Evolutionary conservation across 2,329 filamentous ascomycete genomes (phyloP), one percentile per base, ranked within the genome.

Genomic region (Diaporthe humulicola): DNA sequence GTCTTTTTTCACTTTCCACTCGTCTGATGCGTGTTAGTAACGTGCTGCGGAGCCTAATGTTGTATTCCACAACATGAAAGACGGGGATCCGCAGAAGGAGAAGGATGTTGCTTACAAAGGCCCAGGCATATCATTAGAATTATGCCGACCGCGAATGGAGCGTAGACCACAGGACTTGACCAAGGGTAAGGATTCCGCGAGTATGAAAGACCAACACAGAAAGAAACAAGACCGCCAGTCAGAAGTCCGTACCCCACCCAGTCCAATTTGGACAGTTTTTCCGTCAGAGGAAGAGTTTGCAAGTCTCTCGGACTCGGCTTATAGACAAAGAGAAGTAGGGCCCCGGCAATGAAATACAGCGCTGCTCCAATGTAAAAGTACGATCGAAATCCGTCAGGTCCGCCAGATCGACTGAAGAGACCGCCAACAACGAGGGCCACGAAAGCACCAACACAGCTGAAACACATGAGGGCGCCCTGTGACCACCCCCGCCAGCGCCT

Each of bases 401-500:
- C 28, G 22, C 60, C 60, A 25, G 60, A 64, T 9, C 40, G 60
- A 28, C 60, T 64, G 4, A 64, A 64, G 19, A 64, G 60, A 25
- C 60, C 60, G 12, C 60, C 60, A 30, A 64, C 60, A 64, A 64
- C 60, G n/a, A 64, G 60, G 5, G 60, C 60, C 25, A 64, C 40
- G 17, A 64, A 64, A 22, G 60, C 60, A 30, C 60, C 60, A 64
- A 64, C 60, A 64, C 60, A 64, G 17, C 60, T 64, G 60, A 45
- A 64, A n/a, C 60, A 64, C 60, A 64, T 64, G 2, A 64, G 40
- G 15, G 38, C 40, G 17, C 60, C 60, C 17, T 64, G 60, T 4
- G 60, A 64, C 60, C 60, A 64, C 6, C 60, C 60, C 4, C 60
- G 60, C 60, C 60, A 64, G 40, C 60, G 60, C 60, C 60, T 64